Evolutionary conservation across 2,329 filamentous ascomycete species (phyloP).

Genomic region (Diaporthe sp.): DNA sequence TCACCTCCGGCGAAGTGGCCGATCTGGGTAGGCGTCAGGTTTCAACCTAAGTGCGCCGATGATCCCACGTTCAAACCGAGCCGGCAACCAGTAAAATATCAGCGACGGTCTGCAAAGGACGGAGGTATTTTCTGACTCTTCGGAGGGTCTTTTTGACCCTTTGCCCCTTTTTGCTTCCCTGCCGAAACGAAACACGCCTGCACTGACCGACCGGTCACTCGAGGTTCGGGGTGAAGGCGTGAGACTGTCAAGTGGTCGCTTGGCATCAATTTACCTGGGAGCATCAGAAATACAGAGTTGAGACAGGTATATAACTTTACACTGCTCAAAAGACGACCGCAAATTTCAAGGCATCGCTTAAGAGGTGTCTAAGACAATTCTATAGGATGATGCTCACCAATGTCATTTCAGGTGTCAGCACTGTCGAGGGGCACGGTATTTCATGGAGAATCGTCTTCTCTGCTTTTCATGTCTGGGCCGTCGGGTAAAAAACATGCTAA

Average conservation of each 20-base stretch:
- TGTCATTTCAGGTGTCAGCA: no score
- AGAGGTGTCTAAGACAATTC: no score
- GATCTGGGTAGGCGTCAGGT: conserved; percentile 15
- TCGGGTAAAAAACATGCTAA: no score
- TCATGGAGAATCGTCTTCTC: no score
- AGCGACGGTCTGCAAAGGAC: conserved; percentile 21
- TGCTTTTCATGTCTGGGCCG: no score
- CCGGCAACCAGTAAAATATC: conserved; percentile 15
- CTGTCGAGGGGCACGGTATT: no score
- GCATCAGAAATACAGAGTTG: background rate
- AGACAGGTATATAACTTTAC: no score
- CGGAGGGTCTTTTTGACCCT: conserved; percentile 20
- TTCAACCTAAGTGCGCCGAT: background rate
- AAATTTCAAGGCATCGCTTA: no score
- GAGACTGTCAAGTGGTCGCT: background rate
- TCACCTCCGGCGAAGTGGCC: background rate
- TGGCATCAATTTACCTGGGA: background rate
- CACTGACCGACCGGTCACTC: background rate
- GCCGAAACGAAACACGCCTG: background rate
- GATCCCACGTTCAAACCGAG: conserved; percentile 1
- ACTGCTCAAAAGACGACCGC: no score
- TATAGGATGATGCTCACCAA: no score
- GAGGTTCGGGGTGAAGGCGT: background rate
- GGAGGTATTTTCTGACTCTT: conserved; percentile 29
- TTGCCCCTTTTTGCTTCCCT: background rate